Base-by-base conservation (phyloP, 495 filamentous ascomycete species). In the Penicillium mononematosum region DNA sequence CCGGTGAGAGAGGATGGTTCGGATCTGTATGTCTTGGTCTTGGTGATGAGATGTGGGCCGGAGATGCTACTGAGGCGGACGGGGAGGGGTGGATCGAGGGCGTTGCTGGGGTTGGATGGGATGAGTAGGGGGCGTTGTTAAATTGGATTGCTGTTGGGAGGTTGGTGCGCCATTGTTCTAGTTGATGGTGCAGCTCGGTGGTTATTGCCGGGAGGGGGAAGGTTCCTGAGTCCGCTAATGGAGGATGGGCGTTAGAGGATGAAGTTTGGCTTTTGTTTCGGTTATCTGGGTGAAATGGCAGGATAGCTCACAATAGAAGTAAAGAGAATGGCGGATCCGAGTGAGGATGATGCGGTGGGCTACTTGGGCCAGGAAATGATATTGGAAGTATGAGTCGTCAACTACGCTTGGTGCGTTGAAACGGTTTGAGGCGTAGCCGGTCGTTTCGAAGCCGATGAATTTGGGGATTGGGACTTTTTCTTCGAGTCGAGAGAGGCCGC, bases 261-360 rank as follows among this genome's bases (percentile, higher is more conserved):
- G 24, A 2, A 41, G 19, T 20, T 38, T 38, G 34, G 34, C 24
- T 32, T 34, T 25, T 20, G 16, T 12, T 49, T 6, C 12, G 7
- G 6, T 6, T 43, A 3, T 39, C 17, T 17, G 31, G 24, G 22
- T 3, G 24, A 17, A n/a, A 20, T 9, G 31, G 47, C 10, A 10
- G 12, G 7, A 9, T 14, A 24, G 54, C 74, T 58, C 64, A 78
- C 75, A 77, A 57, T 78, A 75, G 58, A 78, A 77, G 57, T 77
- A 79, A 19, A 78, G 61, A n/a, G 74, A 78, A 43, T 79, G 73
- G 10, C 76, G 71, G 60, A 79, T 76, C 8, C 76, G 72, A 3
- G 74, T 79, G 24, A 79, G 70, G 50, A 79, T 79, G 36, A 79
- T 79, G 27, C 76, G 73, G 51, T 79, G 75, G 17, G 76, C 76